A percentile compares a stretch with the other conserved stretches of the same genome.
These are phyloP conservation scores for Lactarius indigo DNA, from an alignment of 768 basidiomycete species.

Conservation along the genomic window DNA sequence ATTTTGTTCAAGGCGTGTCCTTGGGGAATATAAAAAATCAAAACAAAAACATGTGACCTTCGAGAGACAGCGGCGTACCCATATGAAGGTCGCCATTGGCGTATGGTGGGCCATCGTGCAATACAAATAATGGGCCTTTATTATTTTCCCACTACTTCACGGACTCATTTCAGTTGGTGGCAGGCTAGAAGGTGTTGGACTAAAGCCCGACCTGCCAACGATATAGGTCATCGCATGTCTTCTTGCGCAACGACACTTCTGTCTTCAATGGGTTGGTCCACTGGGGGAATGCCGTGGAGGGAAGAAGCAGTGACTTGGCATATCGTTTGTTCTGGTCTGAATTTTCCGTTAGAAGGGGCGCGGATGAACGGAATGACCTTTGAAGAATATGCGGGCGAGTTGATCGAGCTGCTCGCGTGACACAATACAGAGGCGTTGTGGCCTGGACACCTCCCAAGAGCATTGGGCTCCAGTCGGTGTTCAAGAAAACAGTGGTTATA, in stretches of 20 bases:
- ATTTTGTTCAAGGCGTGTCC: constrained; percentile 97
- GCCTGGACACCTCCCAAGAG: not conserved
- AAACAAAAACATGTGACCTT: not conserved
- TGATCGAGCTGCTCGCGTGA: not conserved
- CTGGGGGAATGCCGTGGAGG: constrained; percentile 76
- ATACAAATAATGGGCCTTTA: constrained; percentile 68
- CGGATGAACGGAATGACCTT: not conserved
- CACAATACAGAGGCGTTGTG: not conserved
- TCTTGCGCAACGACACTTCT: constrained; percentile 53
- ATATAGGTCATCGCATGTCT: constrained; percentile 75
- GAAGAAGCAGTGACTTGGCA: constrained; percentile 68
- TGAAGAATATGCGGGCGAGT: not conserved
- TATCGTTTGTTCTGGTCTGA: constrained; percentile 37
- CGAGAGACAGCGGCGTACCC: constrained; percentile 46
- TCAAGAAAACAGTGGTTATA: not conserved
- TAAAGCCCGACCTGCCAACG: constrained; percentile 61
- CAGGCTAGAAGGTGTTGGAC: not conserved
- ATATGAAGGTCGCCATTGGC: constrained; percentile 96
- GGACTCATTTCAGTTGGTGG: constrained; percentile 1
- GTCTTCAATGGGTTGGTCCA: constrained; percentile 62
- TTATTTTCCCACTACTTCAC: constrained; percentile 57
- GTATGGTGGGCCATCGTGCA: constrained; percentile 97
- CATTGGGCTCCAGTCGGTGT: not conserved
- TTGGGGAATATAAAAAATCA: constrained; percentile 31
- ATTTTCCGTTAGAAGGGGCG: not conserved